These are phyloP conservation scores for Pythium aphanidermatum DNA, from an alignment of 352 stramenopile genomes.

Conservation along the genomic window DNA sequence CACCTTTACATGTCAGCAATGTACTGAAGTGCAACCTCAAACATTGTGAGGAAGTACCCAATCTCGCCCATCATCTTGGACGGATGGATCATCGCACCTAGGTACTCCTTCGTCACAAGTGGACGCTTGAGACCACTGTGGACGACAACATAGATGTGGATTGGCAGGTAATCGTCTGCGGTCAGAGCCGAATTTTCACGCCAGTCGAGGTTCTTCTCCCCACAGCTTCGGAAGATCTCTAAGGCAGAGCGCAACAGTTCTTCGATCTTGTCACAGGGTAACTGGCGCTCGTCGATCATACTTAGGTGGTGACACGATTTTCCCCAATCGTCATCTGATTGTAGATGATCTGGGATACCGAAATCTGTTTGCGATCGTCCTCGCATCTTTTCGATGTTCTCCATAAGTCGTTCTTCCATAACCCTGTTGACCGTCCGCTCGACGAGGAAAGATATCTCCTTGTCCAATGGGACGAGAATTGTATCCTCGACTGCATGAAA, in stretches of 20 bases:
- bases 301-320: constrained; percentile 75
- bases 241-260: constrained; percentile 66
- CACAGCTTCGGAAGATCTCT: constrained; percentile 78
- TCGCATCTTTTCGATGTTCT: constrained; percentile 62
- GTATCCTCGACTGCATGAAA: constrained; percentile 71
- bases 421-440: constrained; percentile 50
- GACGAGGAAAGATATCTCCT: constrained; percentile 70
- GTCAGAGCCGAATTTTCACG: constrained; percentile 65
- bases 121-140: constrained; percentile 72
- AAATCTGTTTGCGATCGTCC: constrained; percentile 61
- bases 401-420: constrained; percentile 40
- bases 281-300: constrained; percentile 74
- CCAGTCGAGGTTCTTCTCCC: constrained; percentile 75
- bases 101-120: constrained; percentile 62
- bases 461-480: constrained; percentile 68
- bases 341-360: constrained; percentile 68
- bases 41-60: constrained; percentile 86
- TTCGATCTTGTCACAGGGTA: constrained; percentile 76
- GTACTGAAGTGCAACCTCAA: constrained; percentile 84
- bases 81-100: constrained; percentile 81
- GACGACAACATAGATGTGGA: constrained; percentile 84
- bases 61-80: constrained; percentile 78
- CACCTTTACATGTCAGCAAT: constrained; percentile 71
- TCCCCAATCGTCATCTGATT: constrained; percentile 73
- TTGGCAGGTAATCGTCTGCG: constrained; percentile 79